These are phyloP conservation scores for Ambrosia hybrid DNA, from an alignment of 140 eudicot genomes.

Conservation along the genomic window DNA sequence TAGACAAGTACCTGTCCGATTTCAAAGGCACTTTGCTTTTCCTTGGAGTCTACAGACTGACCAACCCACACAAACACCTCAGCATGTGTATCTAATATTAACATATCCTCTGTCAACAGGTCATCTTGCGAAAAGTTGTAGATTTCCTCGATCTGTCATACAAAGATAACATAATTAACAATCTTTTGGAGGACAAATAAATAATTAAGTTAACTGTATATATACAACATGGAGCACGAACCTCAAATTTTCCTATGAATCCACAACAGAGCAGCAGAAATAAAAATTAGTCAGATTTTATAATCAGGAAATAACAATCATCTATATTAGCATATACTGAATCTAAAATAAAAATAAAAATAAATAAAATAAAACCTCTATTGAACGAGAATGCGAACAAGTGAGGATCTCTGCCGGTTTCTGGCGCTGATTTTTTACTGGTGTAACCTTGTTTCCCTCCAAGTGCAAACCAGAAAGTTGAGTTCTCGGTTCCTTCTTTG, in stretches of 20 bases:
- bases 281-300: constrained; percentile 34
- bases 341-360: neutral
- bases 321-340: neutral
- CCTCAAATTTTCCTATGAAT: constrained; percentile 90
- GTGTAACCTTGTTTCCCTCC: constrained; percentile 94
- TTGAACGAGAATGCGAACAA: constrained; percentile 62
- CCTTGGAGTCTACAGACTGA: constrained; percentile 79
- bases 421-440: constrained; percentile 65
- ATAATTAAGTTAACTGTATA: neutral
- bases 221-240: constrained; percentile 26
- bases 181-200: neutral
- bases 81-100: constrained; percentile 87
- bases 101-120: constrained; percentile 82
- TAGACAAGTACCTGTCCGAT: constrained; percentile 63
- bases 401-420: constrained; percentile 86
- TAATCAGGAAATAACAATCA: neutral
- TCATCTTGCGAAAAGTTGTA: constrained; percentile 97
- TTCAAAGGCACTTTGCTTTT: constrained; percentile 83
- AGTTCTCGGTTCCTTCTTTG: constrained; percentile 98
- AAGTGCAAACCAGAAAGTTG: constrained; percentile 88
- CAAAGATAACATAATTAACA: constrained; percentile 2
- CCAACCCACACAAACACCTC: constrained; percentile 98
- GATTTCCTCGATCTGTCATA: constrained; percentile 77
- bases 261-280: constrained; percentile 35
- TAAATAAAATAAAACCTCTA: constrained; percentile 45